Evolutionary conservation across 1,284 basidiomycete species (phyloP), one percentile per base, ranked within the genome.

Genomic region (Serendipita sp.): DNA sequence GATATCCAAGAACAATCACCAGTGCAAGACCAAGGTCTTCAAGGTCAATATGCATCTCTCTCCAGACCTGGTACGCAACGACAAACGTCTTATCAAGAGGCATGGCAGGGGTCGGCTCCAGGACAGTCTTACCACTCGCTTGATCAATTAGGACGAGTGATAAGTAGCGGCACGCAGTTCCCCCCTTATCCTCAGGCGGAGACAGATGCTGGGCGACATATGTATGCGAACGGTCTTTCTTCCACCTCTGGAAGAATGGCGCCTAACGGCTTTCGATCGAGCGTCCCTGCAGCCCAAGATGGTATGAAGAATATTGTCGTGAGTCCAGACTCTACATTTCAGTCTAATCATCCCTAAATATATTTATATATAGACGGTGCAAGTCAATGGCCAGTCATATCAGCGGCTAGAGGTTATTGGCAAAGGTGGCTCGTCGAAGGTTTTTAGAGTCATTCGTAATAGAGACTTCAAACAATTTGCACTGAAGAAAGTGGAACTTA

Each of bases 341-440:
- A 44, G 42, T 12, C 42, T 44, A 12, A 44, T 44, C 42, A 44
- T 44, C 12, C 17, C 42, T 44, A 12, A 44, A 12, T 17, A 49
- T 49, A 22, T 6, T n/a, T 13, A 13, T 3, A 41, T 41, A 41
- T n/a, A 49, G 45, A 22, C n/a, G 8, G n/a, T 49, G 17, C 45
- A 8, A 83, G 85, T 93, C 32, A 95, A 95, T 74, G 88, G 84
- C 69, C 85, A 84, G 68, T 73, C 79, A 0, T 96, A 95, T 67
- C 83, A 85, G 26, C 84, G 91, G 1, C 78, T 94, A 1, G 91
- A 93, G 67, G 76, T 92, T 71, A 84, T 97, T 62, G 93, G 93
- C 44, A 90, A 87, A 70, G 93, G 93, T 44, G 93, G 93, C 0
- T 88, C 91, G 6, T 95, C 92, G n/a, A 87, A 90, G 61, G 93